Conservation (phyloP, 345 rosid species). For the Populus pruinosa region DNA sequence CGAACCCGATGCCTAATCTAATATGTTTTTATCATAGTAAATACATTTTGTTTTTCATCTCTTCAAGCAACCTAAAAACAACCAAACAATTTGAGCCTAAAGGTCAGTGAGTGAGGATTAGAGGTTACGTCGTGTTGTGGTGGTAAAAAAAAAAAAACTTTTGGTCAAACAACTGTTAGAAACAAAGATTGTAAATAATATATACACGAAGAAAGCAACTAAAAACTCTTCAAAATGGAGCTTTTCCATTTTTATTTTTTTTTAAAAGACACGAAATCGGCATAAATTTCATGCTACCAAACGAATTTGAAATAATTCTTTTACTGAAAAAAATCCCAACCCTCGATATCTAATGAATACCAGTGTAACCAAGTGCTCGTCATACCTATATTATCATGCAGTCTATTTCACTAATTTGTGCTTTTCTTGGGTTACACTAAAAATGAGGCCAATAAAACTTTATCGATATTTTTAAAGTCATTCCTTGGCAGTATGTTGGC, state of each 20-base stretch:
- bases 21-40: not conserved
- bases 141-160: not conserved
- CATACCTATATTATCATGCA: not conserved
- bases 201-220: too few species aligned
- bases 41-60: not conserved
- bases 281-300: too few species aligned
- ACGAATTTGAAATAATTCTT: not conserved
- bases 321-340: not conserved
- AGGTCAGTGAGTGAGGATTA: not conserved
- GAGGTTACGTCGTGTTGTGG: too few species aligned
- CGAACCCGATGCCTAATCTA: not conserved
- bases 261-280: too few species aligned
- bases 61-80: not conserved
- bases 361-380: not conserved
- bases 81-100: not conserved
- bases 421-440: not conserved
- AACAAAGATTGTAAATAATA: too few species aligned
- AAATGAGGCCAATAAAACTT: not conserved
- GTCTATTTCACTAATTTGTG: not conserved
- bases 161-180: not conserved
- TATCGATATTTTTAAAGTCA: not conserved
- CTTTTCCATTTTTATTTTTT: too few species aligned
- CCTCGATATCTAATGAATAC: not conserved
- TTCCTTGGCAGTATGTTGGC: not conserved
- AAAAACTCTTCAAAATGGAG: too few species aligned